Percentiles rank a stretch among this genome's conserved stretches.
Conservation (phyloP, 345 rosid species). For the Sapria himalayana region DNA sequence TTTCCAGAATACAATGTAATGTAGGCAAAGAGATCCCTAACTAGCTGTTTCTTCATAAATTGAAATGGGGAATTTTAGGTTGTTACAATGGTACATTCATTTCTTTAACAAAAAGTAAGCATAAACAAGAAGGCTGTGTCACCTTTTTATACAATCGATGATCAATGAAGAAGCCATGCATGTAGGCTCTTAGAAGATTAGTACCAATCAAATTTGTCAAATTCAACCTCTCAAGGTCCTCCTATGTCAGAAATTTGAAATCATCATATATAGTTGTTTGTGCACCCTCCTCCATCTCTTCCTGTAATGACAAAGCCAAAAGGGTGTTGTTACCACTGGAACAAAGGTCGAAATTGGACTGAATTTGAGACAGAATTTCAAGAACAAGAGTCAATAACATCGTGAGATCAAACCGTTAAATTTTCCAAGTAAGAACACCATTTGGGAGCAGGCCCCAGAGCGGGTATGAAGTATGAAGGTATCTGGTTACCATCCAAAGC, state of each 20-base stretch:
- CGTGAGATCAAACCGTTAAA: conserved; percentile 35
- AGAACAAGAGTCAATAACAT: neutral
- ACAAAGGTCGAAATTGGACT: conserved; percentile 3
- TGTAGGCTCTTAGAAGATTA: conserved; percentile 71
- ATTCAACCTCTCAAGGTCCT: conserved; percentile 68
- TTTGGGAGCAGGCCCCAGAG: conserved; percentile 86
- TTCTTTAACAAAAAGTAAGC: neutral
- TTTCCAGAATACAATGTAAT: too few relatives aligned
- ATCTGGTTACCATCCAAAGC: conserved; percentile 73
- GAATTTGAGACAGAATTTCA: neutral
- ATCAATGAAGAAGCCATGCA: conserved; percentile 86
- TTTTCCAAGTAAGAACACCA: conserved; percentile 76
- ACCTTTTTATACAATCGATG: conserved; percentile 63
- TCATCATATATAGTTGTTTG: conserved; percentile 70
- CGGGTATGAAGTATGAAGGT: conserved; percentile 79
- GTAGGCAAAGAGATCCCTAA: too few relatives aligned
- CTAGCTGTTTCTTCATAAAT: too few relatives aligned
- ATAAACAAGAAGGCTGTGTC: conserved; percentile 2
- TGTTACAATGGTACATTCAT: too few relatives aligned
- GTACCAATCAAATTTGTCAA: conserved; percentile 72
- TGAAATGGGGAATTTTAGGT: too few relatives aligned
- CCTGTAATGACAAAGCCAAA: conserved; percentile 24
- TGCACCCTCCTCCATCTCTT: conserved; percentile 79
- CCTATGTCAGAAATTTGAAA: conserved; percentile 68
- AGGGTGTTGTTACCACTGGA: neutral